Evolutionary conservation across 257 asterid species (phyloP).

Genomic region (Nicotiana noctiflora): DNA sequence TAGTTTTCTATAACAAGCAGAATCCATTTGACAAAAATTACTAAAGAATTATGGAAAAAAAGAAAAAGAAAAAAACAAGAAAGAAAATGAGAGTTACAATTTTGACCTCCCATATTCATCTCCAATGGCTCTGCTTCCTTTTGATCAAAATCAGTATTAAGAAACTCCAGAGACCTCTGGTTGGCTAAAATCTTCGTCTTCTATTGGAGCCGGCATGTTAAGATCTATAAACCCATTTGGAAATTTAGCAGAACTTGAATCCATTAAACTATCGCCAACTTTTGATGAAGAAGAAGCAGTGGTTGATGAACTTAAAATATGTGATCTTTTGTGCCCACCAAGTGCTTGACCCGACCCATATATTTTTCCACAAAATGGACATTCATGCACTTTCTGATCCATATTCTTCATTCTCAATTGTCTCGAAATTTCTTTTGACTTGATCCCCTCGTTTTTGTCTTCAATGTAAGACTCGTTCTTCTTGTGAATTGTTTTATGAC

Average conservation of each 20-base stretch:
- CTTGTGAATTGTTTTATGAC: slow-evolving; percentile 30
- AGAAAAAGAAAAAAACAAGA: background rate
- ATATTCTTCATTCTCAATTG: background rate
- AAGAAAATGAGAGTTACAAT: background rate
- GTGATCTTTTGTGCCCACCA: slow-evolving; percentile 67
- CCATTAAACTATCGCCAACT: no score
- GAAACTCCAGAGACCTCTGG: slow-evolving; percentile 16
- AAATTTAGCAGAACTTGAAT: no score
- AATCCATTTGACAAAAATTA: background rate
- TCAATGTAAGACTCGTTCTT: background rate
- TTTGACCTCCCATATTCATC: slow-evolving; percentile 11
- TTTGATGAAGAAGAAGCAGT: background rate
- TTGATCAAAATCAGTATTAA: slow-evolving; percentile 5
- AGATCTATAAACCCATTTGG: no score
- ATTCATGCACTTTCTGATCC: slow-evolving; percentile 30
- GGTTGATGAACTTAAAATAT: slow-evolving; percentile 12
- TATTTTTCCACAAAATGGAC: slow-evolving; percentile 45
- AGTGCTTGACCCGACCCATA: slow-evolving; percentile 48
- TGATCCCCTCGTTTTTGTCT: background rate
- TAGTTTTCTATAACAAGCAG: background rate
- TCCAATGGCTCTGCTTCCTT: background rate
- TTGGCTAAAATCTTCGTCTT: slow-evolving; percentile 24
- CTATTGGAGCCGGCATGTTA: slow-evolving; percentile 34
- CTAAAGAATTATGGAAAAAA: background rate
- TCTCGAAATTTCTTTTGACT: background rate